A percentile compares a stretch with the other conserved stretches of the same genome.
These are phyloP conservation scores for Torulaspora delbrueckii DNA, from an alignment of 805 yeast species.

Conservation along the genomic window DNA sequence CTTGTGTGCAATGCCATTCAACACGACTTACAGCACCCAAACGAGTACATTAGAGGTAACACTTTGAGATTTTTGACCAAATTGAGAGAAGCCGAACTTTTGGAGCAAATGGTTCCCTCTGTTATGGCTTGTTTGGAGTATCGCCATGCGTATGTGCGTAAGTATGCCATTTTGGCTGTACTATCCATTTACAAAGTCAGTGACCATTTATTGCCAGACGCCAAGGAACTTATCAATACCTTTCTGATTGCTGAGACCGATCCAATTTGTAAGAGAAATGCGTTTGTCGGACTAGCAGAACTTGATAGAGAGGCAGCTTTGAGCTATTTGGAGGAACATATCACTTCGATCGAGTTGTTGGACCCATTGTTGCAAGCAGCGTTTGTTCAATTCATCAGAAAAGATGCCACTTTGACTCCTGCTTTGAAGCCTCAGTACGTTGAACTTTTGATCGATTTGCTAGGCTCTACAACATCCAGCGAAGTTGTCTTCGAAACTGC, in stretches of 20 bases:
- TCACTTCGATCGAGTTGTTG: conserved; percentile 52
- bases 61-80: conserved; percentile 89
- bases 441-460: conserved; percentile 62
- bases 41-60: conserved; percentile 93
- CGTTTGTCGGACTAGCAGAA: conserved; percentile 80
- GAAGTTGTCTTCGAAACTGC: conserved; percentile 88
- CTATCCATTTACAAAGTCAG: conserved; percentile 76
- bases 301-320: conserved; percentile 82
- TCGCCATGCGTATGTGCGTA: conserved; percentile 96
- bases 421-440: conserved; percentile 67
- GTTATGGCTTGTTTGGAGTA: conserved; percentile 88
- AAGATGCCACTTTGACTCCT: conserved; percentile 63
- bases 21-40: conserved; percentile 96
- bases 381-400: conserved; percentile 84
- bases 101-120: conserved; percentile 93
- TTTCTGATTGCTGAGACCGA: conserved; percentile 82
- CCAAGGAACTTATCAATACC: conserved; percentile 73
- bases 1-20: conserved; percentile 96
- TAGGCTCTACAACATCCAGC: conserved; percentile 57
- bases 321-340: conserved; percentile 69
- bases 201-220: conserved; percentile 89
- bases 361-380: conserved; percentile 87
- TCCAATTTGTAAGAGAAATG: conserved; percentile 91
- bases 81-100: conserved; percentile 84
- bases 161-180: conserved; percentile 91